Conservation (phyloP, 371 early-diverging fungal species). For the Apophysomyces ossiformis region DNA sequence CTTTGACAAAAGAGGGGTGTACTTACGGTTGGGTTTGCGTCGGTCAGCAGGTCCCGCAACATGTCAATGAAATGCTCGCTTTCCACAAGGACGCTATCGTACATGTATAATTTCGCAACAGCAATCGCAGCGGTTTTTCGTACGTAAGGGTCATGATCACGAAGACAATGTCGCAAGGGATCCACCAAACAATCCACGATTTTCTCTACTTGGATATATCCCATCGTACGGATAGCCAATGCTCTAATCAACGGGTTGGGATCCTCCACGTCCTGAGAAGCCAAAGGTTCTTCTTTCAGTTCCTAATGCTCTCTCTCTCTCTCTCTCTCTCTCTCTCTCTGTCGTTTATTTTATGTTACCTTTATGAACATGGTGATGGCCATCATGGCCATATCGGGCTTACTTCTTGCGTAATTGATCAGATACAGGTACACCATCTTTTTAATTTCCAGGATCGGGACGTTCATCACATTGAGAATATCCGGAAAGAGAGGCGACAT, state of each 20-base stretch:
- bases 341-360: slow-evolving; percentile 51
- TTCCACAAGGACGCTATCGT: slow-evolving; percentile 31
- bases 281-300: neutral
- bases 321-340: neutral
- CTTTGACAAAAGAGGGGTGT: neutral
- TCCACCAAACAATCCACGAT: slow-evolving; percentile 87
- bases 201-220: slow-evolving; percentile 94
- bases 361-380: slow-evolving; percentile 97
- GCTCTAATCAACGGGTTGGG: slow-evolving; percentile 94
- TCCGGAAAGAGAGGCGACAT: slow-evolving; percentile 88
- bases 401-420: slow-evolving; percentile 93
- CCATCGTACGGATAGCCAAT: slow-evolving; percentile 96
- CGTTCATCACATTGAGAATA: slow-evolving; percentile 62
- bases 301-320: neutral
- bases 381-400: slow-evolving; percentile 96
- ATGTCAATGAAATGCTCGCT: slow-evolving; percentile 73
- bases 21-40: slow-evolving; percentile 88
- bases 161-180: slow-evolving; percentile 85
- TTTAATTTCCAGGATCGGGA: slow-evolving; percentile 65
- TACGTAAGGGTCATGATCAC: slow-evolving; percentile 78
- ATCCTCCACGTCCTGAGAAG: slow-evolving; percentile 85
- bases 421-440: slow-evolving; percentile 93
- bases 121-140: slow-evolving; percentile 75
- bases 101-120: slow-evolving; percentile 84
- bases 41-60: slow-evolving; percentile 88